Conservation (phyloP, 352 stramenopile genomes). For the Chloridella minuta region DNA sequence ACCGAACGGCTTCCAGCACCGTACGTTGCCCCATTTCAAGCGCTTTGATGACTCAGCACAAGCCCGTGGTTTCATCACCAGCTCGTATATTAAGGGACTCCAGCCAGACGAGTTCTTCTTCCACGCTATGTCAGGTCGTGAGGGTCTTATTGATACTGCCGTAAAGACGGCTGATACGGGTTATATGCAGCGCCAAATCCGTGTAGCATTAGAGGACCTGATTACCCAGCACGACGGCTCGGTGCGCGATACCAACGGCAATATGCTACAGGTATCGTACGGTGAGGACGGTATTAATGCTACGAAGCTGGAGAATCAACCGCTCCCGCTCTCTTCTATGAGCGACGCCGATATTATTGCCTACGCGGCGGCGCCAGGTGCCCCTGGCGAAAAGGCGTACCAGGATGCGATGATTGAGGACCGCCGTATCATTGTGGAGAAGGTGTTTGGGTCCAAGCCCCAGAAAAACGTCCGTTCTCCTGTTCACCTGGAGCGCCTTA, state of each 20-base stretch:
- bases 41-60: slow-evolving; percentile 88
- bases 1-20: slow-evolving; percentile 59
- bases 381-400: too few species aligned
- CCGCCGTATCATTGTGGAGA: too few species aligned
- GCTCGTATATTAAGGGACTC: slow-evolving; percentile 81
- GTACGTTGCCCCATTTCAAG: slow-evolving; percentile 66
- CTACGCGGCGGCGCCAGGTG: too few species aligned
- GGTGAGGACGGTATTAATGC: slow-evolving; percentile 98
- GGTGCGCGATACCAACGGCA: slow-evolving; percentile 53
- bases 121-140: slow-evolving; percentile 90
- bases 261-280: slow-evolving; percentile 63
- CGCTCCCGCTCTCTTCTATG: slow-evolving; percentile 25
- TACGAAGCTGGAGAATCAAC: slow-evolving; percentile 95
- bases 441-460: too few species aligned
- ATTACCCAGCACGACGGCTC: slow-evolving; percentile 93
- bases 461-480: too few species aligned
- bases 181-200: slow-evolving; percentile 96
- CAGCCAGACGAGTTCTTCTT: slow-evolving; percentile 94
- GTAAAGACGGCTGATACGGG: slow-evolving; percentile 96
- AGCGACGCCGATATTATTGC: too few species aligned
- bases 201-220: slow-evolving; percentile 97
- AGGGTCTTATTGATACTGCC: slow-evolving; percentile 97
- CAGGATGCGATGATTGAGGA: too few species aligned
- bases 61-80: slow-evolving; percentile 92
- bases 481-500: too few species aligned